These are phyloP conservation scores for Halenospora varia DNA, from an alignment of 495 filamentous ascomycete genomes.

Conservation along the genomic window DNA sequence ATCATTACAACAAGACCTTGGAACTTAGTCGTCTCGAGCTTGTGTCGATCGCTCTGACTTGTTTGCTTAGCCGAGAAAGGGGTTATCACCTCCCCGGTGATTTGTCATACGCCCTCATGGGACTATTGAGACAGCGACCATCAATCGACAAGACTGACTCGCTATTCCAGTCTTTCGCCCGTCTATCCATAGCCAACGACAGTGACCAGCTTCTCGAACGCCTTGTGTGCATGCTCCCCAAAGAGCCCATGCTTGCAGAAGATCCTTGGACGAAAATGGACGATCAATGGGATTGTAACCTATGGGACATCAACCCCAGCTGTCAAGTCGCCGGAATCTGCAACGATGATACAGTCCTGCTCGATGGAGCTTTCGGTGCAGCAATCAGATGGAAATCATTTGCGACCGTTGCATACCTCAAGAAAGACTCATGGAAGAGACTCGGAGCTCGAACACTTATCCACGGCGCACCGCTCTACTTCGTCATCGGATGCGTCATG, in stretches of 20 bases:
- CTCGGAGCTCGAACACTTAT: neutral
- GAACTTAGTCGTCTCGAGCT: conserved; percentile 36
- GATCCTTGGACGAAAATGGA: too few species aligned
- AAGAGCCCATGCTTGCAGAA: too few species aligned
- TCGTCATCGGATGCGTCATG: neutral
- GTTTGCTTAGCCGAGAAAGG: conserved; percentile 4
- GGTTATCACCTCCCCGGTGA: conserved; percentile 27
- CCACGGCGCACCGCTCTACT: neutral
- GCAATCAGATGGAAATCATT: conserved; percentile 23
- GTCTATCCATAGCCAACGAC: conserved; percentile 39
- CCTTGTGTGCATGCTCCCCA: conserved; percentile 35
- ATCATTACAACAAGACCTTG: conserved; percentile 36
- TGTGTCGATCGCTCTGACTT: conserved; percentile 20
- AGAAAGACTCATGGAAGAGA: neutral
- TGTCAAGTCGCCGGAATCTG: too few species aligned
- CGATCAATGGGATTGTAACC: too few species aligned
- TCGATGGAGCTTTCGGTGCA: conserved; percentile 27
- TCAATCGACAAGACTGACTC: conserved; percentile 31
- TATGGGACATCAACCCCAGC: too few species aligned
- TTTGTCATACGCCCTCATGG: conserved; percentile 42
- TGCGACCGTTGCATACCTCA: neutral
- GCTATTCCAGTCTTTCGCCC: conserved; percentile 41
- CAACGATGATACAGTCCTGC: conserved; percentile 31
- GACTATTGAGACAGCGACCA: conserved; percentile 37
- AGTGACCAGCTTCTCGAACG: conserved; percentile 40